phyloP scores from a whole-genome alignment of 208 protist species.

The Trypanosoma platydactyli region DNA sequence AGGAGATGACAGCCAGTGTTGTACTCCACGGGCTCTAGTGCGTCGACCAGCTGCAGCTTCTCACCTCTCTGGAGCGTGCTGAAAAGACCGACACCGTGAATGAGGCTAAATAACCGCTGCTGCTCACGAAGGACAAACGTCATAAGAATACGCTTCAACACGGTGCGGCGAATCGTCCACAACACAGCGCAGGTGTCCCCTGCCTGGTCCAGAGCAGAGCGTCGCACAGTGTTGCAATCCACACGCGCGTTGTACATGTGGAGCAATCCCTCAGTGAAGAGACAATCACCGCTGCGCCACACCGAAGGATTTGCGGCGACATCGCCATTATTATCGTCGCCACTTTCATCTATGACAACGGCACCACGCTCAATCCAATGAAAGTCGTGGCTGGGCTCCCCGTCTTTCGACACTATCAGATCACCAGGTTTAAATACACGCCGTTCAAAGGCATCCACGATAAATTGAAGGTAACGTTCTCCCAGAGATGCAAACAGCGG shows the following conservation, averaged over 20 bases:
- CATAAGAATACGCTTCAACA: constrained; percentile 10
- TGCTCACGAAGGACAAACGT: constrained; percentile 4
- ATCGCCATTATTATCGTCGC: background rate
- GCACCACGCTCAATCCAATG: constrained; percentile 11
- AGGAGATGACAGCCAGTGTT: background rate
- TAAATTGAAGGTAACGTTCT: background rate
- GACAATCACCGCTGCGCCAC: background rate
- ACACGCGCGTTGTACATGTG: constrained; percentile 19
- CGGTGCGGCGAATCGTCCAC: constrained; percentile 13
- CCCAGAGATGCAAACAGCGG: background rate
- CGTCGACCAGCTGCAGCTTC: background rate
- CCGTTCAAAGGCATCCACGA: constrained; percentile 21
- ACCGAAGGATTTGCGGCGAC: background rate
- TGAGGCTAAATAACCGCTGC: background rate
- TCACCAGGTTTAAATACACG: constrained; percentile 7
- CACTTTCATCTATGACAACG: background rate
- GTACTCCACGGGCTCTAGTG: background rate
- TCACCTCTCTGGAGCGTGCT: background rate
- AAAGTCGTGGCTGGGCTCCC: constrained; percentile 16
- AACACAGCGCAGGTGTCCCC: background rate
- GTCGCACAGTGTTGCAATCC: background rate
- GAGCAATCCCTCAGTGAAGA: constrained; percentile 2
- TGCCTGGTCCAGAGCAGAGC: background rate
- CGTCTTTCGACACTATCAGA: background rate
- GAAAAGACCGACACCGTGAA: constrained; percentile 1